Evolutionary conservation across 1,284 basidiomycete species (phyloP), one percentile per base, ranked within the genome.

Genomic region (Ceratobasidium sp.): DNA sequence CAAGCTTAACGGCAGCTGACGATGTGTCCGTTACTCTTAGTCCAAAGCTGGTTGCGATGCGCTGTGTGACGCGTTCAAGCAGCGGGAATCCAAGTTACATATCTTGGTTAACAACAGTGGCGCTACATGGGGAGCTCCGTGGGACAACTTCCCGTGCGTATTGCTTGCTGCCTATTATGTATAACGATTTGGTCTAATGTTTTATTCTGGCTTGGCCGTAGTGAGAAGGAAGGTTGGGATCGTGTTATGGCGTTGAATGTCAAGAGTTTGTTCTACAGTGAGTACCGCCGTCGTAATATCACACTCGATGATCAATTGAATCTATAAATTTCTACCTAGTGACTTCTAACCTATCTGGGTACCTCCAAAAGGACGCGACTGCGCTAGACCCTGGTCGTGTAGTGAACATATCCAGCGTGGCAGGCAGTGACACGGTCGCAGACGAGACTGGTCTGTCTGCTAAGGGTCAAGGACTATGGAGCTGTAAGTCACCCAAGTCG

Each of bases 181-280:
- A n/a, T n/a, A n/a, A n/a, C n/a, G n/a, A n/a, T n/a, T n/a, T n/a
- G n/a, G n/a, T n/a, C n/a, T n/a, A n/a, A n/a, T n/a, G n/a, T n/a
- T n/a, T n/a, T n/a, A n/a, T n/a, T n/a, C n/a, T n/a, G n/a, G n/a
- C n/a, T n/a, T n/a, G n/a, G n/a, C n/a, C n/a, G n/a, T n/a, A n/a
- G n/a, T n/a, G n/a, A n/a, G n/a, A n/a, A n/a, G n/a, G 82, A 85
- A 79, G 95, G 95, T 0, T 96, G 95, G 95, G 94, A 96, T 82
- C 91, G 91, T 48, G 86, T 95, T 56, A 89, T 95, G 83, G 89
- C 90, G n/a, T 88, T 94, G 66, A 95, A 95, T 81, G 91, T 95
- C 66, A 95, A 96, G 86, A 90, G 91, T 79, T 87, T 93, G 48
- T 95, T 94, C 82, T 95, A 94, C 84, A 87, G 93, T 56, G 20